Evolutionary conservation across 805 yeast genomes (phyloP).

Genomic region (Ogataea salicorniae): DNA sequence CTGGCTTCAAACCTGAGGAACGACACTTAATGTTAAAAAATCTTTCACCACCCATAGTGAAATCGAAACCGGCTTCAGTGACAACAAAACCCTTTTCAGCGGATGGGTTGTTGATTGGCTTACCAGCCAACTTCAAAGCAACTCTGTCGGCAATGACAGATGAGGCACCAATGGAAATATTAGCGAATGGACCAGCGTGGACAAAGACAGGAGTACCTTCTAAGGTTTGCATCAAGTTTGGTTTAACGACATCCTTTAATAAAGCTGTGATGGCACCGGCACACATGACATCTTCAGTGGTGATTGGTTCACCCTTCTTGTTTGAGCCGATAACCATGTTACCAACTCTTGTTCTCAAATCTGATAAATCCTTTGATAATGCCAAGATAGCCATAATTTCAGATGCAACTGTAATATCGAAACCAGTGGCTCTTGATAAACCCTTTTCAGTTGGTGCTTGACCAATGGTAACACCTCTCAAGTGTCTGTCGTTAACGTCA

Average conservation of each 20-base stretch:
- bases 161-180: constrained; percentile 82
- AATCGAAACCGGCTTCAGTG: constrained; percentile 86
- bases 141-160: constrained; percentile 77
- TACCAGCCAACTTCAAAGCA: constrained; percentile 77
- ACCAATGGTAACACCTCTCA: constrained; percentile 74
- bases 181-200: constrained; percentile 88
- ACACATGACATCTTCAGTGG: constrained; percentile 80
- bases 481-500: constrained; percentile 76
- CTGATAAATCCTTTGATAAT: constrained; percentile 61
- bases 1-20: constrained; percentile 74
- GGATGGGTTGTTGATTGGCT: constrained; percentile 18
- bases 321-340: constrained; percentile 70
- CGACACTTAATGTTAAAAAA: constrained; percentile 79
- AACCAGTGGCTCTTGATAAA: constrained; percentile 65
- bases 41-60: constrained; percentile 90
- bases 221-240: constrained; percentile 81
- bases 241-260: constrained; percentile 77
- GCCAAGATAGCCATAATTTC: constrained; percentile 86
- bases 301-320: constrained; percentile 60
- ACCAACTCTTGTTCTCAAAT: constrained; percentile 71
- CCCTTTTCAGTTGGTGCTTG: constrained; percentile 81
- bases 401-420: constrained; percentile 80
- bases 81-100: constrained; percentile 69
- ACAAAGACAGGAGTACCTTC: constrained; percentile 87
- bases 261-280: constrained; percentile 84